Conservation (phyloP, 768 basidiomycete genomes). For the Amanita inopinata region DNA sequence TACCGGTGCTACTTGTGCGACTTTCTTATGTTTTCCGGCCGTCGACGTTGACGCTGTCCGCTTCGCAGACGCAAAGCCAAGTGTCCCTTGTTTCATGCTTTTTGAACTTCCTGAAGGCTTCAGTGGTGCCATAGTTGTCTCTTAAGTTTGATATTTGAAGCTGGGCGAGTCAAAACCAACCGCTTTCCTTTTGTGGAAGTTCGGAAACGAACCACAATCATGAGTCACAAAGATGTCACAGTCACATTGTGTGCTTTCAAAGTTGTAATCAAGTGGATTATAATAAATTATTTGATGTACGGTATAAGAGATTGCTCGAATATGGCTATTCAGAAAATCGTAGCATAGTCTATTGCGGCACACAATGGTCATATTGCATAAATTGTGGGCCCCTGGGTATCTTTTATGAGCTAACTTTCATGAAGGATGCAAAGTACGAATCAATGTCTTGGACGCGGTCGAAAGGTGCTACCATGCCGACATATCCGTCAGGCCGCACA, state of each 20-base stretch:
- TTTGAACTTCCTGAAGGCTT: conserved; percentile 1
- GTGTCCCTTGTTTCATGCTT: conserved; percentile 32
- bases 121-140: not conserved
- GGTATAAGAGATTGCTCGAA: too few species aligned
- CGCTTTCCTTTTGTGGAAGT: not conserved
- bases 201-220: too few species aligned
- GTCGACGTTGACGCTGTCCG: conserved; percentile 26
- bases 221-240: not conserved
- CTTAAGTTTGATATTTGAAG: not conserved
- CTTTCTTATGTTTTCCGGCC: conserved; percentile 16
- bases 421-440: conserved; percentile 25
- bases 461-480: conserved; percentile 5
- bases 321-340: too few species aligned
- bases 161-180: not conserved
- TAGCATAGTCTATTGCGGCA: too few species aligned
- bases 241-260: not conserved
- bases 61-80: conserved; percentile 37
- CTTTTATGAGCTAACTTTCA: conserved; percentile 20
- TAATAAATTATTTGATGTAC: too few species aligned
- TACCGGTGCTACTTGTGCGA: conserved; percentile 10
- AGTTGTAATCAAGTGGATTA: not conserved
- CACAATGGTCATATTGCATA: too few species aligned
- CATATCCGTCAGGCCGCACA: conserved; percentile 36
- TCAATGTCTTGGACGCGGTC: not conserved
- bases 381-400: too few species aligned